Conservation (phyloP, 441 rosid genomes). For the Populus trichocarpa region DNA sequence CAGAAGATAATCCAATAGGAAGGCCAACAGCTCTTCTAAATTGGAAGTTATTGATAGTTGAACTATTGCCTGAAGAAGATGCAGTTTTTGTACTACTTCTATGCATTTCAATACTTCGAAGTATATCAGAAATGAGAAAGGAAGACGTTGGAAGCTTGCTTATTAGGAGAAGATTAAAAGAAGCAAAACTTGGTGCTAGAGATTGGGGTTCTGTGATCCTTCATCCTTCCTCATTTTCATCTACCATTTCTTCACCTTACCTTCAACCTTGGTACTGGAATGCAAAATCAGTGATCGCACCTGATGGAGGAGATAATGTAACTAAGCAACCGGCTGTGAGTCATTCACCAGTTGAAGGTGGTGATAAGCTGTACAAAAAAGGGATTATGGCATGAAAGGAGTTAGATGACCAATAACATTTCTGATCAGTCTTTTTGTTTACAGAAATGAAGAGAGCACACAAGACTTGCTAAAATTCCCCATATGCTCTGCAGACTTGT, state of each 20-base stretch:
- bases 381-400: constrained; percentile 46
- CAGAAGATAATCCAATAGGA: constrained; percentile 59
- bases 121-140: constrained; percentile 55
- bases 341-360: constrained; percentile 63
- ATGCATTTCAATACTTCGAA: constrained; percentile 61
- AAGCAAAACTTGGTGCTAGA: constrained; percentile 56
- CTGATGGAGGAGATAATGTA: constrained; percentile 25
- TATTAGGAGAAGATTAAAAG: constrained; percentile 57
- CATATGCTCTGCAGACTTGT: not conserved
- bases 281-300: constrained; percentile 41
- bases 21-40: constrained; percentile 76
- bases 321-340: constrained; percentile 45
- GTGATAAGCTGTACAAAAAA: constrained; percentile 62
- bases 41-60: constrained; percentile 69
- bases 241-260: constrained; percentile 32
- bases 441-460: not conserved
- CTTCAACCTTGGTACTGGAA: constrained; percentile 76
- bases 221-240: constrained; percentile 35
- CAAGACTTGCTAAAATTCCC: not conserved
- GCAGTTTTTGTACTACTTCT: constrained; percentile 56
- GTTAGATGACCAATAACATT: not conserved
- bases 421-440: not conserved
- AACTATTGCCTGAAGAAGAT: constrained; percentile 71
- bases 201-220: constrained; percentile 80
- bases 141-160: constrained; percentile 67